A percentile compares a stretch with the other conserved stretches of the same genome.
Evolutionary conservation across 2,329 filamentous ascomycete genomes (phyloP).

Genomic region (Colletotrichum lini): DNA sequence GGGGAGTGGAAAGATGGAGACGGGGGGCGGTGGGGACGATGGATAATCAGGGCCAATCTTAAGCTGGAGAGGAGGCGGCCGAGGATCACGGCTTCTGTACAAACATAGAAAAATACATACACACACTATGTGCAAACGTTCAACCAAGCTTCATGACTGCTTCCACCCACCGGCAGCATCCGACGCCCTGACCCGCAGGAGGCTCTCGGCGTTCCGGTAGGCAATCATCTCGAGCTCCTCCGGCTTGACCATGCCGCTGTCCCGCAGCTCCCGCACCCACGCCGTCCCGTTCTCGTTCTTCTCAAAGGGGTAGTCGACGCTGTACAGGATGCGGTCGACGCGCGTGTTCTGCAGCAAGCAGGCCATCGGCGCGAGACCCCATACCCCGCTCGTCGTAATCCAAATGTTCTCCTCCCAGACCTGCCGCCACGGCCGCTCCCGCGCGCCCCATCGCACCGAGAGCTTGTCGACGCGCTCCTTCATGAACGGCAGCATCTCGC

Average conservation of each 20-base stretch:
- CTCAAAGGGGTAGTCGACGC: slow-evolving; percentile 71
- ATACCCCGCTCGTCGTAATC: slow-evolving; percentile 70
- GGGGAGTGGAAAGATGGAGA: neutral
- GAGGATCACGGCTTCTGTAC: neutral
- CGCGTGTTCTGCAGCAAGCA: slow-evolving; percentile 60
- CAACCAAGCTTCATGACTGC: neutral
- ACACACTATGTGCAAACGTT: neutral
- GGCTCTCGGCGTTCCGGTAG: slow-evolving; percentile 64
- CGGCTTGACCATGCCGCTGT: slow-evolving; percentile 63
- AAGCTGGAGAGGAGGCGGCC: neutral
- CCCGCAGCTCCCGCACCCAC: slow-evolving; percentile 63
- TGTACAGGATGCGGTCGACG: slow-evolving; percentile 68
- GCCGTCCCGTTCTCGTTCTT: slow-evolving; percentile 62
- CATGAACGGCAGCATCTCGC: slow-evolving; percentile 65
- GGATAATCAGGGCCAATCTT: neutral
- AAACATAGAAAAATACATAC: too few relatives aligned
- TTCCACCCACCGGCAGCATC: neutral
- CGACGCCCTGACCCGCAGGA: slow-evolving; percentile 55
- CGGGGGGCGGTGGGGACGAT: slow-evolving; percentile 9
- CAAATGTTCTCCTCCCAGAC: slow-evolving; percentile 71
- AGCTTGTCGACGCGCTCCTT: slow-evolving; percentile 60
- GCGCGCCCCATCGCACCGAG: slow-evolving; percentile 49
- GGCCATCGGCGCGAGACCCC: slow-evolving; percentile 62
- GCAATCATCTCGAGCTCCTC: slow-evolving; percentile 65
- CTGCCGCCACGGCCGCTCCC: slow-evolving; percentile 56